Evolutionary conservation across 2,329 filamentous ascomycete genomes (phyloP).

Genomic region (Coleophoma eucalyptorum): DNA sequence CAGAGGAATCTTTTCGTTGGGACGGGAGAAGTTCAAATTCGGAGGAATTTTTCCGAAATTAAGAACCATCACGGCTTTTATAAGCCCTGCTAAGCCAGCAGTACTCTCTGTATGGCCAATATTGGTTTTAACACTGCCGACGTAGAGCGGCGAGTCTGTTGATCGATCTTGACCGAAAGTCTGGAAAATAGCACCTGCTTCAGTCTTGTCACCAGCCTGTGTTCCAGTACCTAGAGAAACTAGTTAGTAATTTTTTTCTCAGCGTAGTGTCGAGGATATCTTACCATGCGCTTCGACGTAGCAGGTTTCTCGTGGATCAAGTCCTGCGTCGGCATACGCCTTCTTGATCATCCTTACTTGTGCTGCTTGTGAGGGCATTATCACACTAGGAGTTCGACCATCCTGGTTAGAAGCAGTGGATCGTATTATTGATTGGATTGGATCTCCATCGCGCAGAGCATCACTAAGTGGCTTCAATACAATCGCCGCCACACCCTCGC

Average conservation of each 20-base stretch:
- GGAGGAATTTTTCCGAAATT: constrained; percentile 28
- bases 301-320: background rate
- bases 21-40: background rate
- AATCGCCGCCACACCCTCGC: constrained; percentile 55
- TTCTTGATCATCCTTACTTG: constrained; percentile 24
- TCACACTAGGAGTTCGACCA: constrained; percentile 53
- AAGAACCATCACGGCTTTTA: constrained; percentile 4
- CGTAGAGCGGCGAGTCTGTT: background rate
- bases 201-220: constrained; percentile 3
- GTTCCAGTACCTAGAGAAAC: constrained; percentile 1
- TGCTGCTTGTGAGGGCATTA: constrained; percentile 42
- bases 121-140: constrained; percentile 13
- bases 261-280: background rate
- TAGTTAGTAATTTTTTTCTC: background rate
- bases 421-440: constrained; percentile 50
- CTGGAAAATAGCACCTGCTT: constrained; percentile 1
- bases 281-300: constrained; percentile 8
- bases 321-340: constrained; percentile 1
- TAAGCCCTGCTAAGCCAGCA: background rate
- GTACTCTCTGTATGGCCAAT: constrained; percentile 15
- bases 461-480: constrained; percentile 54
- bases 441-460: constrained; percentile 53
- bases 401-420: constrained; percentile 51
- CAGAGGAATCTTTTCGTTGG: constrained; percentile 12
- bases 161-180: background rate